Evolutionary conservation across 208 protist genomes (phyloP).

Genomic region (Naegleria gruberi): DNA sequence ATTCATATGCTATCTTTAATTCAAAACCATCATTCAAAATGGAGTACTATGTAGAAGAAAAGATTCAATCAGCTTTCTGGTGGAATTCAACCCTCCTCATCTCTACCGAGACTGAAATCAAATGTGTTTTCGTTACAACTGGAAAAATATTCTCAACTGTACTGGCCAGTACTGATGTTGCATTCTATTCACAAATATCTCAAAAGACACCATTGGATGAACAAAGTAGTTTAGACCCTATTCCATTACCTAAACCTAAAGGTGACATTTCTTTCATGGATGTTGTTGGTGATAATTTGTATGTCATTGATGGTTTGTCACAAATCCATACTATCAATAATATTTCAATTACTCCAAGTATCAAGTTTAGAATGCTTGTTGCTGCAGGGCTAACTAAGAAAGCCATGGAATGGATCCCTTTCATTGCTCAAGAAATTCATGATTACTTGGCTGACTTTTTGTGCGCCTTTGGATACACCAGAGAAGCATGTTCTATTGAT

Average conservation of each 20-base stretch:
- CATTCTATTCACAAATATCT: neutral
- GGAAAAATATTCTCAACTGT: neutral
- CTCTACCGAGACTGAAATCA: neutral
- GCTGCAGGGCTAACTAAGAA: neutral
- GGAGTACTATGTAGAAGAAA: neutral
- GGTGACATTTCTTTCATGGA: neutral
- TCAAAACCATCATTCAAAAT: neutral
- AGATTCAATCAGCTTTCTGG: neutral
- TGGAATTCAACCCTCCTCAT: conserved; percentile 9
- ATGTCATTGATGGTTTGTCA: neutral
- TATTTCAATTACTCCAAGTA: neutral
- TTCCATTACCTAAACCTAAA: conserved; percentile 18
- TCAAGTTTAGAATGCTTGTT: conserved; percentile 21
- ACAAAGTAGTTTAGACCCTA: neutral
- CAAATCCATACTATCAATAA: neutral
- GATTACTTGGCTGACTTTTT: conserved; percentile 10
- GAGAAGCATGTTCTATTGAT: neutral
- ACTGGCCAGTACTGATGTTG: neutral
- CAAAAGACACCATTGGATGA: neutral
- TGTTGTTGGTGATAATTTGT: neutral
- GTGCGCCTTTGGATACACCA: neutral
- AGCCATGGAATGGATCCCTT: neutral
- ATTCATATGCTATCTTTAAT: neutral
- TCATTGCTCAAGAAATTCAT: neutral
- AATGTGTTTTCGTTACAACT: neutral